phyloP scores from a whole-genome alignment of 495 filamentous ascomycete species.

The Podospora bellae-mahoneyi region DNA sequence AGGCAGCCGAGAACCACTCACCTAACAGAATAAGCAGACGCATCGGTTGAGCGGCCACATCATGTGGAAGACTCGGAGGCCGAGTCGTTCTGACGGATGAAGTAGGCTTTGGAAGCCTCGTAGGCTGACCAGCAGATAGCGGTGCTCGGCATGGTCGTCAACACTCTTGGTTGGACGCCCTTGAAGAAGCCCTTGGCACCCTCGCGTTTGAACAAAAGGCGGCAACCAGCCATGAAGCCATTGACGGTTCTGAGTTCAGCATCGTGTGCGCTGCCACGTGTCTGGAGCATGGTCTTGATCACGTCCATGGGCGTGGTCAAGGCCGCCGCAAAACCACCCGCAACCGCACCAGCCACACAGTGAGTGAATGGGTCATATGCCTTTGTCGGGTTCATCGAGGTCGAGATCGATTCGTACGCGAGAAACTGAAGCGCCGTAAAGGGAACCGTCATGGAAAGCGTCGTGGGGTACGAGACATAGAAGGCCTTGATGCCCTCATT shows the following conservation, averaged over 20 bases:
- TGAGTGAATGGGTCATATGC: conserved; percentile 90
- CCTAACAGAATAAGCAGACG: background rate
- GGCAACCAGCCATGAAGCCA: conserved; percentile 76
- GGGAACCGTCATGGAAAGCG: conserved; percentile 95
- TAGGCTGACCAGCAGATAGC: conserved; percentile 93
- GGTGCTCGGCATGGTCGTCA: conserved; percentile 97
- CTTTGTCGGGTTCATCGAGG: conserved; percentile 79
- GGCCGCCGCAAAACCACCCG: conserved; percentile 88
- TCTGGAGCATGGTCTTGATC: conserved; percentile 95
- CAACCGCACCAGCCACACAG: conserved; percentile 84
- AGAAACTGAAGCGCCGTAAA: conserved; percentile 96
- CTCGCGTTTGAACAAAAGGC: conserved; percentile 78
- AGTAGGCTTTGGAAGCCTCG: conserved; percentile 59
- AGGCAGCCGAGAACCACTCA: background rate
- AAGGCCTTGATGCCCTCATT: conserved; percentile 88
- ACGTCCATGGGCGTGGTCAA: conserved; percentile 95
- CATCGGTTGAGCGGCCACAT: background rate
- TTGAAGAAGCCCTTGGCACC: conserved; percentile 87
- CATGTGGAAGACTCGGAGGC: background rate
- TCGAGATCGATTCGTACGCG: conserved; percentile 94
- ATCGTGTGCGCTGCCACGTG: conserved; percentile 76
- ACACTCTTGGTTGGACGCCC: conserved; percentile 82
- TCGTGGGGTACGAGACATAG: conserved; percentile 98
- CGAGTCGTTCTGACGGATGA: conserved; percentile 49
- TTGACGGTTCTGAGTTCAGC: conserved; percentile 78